Conservation (phyloP, 2,329 filamentous ascomycete species). For the Fusarium sp. region DNA sequence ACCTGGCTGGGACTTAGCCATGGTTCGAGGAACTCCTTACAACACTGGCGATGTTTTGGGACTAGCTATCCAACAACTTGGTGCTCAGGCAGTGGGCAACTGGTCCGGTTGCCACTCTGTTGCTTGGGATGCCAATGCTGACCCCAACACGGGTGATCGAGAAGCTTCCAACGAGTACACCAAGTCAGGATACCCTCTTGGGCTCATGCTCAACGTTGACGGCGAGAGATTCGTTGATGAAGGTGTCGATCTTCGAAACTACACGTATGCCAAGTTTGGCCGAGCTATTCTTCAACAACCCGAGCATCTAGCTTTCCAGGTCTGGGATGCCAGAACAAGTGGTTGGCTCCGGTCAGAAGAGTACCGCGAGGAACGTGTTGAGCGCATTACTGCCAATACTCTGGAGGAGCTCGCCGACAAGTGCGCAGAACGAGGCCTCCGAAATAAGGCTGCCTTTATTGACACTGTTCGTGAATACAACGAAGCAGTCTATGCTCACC, state of each 20-base stretch:
- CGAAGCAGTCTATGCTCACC: slow-evolving; percentile 3
- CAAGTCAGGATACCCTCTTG: slow-evolving; percentile 12
- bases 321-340: slow-evolving; percentile 8
- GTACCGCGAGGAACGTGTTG: slow-evolving; percentile 12
- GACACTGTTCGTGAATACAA: slow-evolving; percentile 6
- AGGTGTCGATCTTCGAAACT: slow-evolving; percentile 10
- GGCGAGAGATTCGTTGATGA: slow-evolving; percentile 8
- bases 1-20: slow-evolving; percentile 35
- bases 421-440: neutral
- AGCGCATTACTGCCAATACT: neutral
- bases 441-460: neutral
- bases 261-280: slow-evolving; percentile 15
- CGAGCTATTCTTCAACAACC: slow-evolving; percentile 18
- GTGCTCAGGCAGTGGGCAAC: neutral
- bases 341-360: slow-evolving; percentile 9
- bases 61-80: neutral
- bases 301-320: slow-evolving; percentile 11
- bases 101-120: slow-evolving; percentile 13
- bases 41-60: slow-evolving; percentile 12
- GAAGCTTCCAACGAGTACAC: slow-evolving; percentile 19
- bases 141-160: slow-evolving; percentile 10
- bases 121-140: slow-evolving; percentile 11
- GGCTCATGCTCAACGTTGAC: slow-evolving; percentile 11
- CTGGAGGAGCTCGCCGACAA: neutral
- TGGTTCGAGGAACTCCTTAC: slow-evolving; percentile 41